Conservation (phyloP, 306 rosid genomes). For the Trifolium repens region DNA sequence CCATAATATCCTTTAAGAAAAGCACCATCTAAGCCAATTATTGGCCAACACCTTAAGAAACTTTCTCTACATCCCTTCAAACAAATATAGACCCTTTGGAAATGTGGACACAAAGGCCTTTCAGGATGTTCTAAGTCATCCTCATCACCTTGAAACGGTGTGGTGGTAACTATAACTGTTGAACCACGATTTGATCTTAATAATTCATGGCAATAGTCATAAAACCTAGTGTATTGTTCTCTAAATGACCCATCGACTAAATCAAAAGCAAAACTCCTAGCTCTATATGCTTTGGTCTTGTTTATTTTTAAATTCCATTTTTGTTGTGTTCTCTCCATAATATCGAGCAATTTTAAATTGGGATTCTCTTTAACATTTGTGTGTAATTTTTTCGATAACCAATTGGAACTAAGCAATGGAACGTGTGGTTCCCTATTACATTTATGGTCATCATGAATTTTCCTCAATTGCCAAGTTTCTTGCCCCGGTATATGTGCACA, state of each 20-base stretch:
- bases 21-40: not conserved
- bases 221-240: not conserved
- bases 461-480: not conserved
- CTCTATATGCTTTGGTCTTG: not conserved
- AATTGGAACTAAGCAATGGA: not conserved
- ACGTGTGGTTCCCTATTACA: not conserved
- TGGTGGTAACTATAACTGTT: not conserved
- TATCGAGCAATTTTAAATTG: not conserved
- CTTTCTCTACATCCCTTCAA: not conserved
- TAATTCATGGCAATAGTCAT: not conserved
- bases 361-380: not conserved
- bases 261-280: rapidly evolving
- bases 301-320: not conserved
- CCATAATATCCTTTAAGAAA: not conserved
- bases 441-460: rapidly evolving
- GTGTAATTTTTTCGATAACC: not conserved
- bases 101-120: too few species aligned
- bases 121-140: too few species aligned
- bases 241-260: not conserved
- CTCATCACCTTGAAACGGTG: too few species aligned
- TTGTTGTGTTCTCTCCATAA: not conserved
- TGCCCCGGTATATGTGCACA: not conserved
- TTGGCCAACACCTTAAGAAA: not conserved
- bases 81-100: too few species aligned
- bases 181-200: not conserved